Conservation (phyloP, 2,329 filamentous ascomycete genomes). For the Anthostomella pinea region DNA sequence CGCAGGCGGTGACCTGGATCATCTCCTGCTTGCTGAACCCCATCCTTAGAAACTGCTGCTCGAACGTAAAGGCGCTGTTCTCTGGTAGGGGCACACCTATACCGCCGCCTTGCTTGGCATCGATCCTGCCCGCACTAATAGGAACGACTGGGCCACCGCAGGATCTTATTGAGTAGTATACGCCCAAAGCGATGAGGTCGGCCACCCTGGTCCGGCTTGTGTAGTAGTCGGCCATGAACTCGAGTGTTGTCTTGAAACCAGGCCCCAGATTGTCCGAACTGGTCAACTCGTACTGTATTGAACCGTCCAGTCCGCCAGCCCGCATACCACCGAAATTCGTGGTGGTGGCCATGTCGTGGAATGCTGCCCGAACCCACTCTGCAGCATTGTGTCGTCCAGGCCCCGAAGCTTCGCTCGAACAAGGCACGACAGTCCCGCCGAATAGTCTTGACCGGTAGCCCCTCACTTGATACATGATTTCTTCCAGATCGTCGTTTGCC, state of each 20-base stretch:
- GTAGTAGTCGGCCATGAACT: conserved; percentile 52
- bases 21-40: conserved; percentile 56
- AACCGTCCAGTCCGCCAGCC: conserved; percentile 56
- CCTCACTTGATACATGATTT: conserved; percentile 58
- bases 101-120: conserved; percentile 47
- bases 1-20: conserved; percentile 60
- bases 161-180: conserved; percentile 56
- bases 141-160: conserved; percentile 57
- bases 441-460: conserved; percentile 55
- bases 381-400: conserved; percentile 57
- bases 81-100: conserved; percentile 56
- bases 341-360: conserved; percentile 60
- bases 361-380: conserved; percentile 60
- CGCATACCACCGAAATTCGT: conserved; percentile 41
- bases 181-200: conserved; percentile 57
- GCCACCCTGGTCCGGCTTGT: conserved; percentile 50
- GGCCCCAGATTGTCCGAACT: conserved; percentile 56
- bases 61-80: conserved; percentile 50
- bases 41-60: conserved; percentile 54
- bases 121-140: conserved; percentile 51
- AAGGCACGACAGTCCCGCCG: conserved; percentile 55
- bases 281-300: conserved; percentile 56
- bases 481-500: conserved; percentile 58
- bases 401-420: conserved; percentile 50
- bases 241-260: conserved; percentile 51